Conservation (phyloP, 768 basidiomycete species). For the Leccinum fibrillosum region DNA sequence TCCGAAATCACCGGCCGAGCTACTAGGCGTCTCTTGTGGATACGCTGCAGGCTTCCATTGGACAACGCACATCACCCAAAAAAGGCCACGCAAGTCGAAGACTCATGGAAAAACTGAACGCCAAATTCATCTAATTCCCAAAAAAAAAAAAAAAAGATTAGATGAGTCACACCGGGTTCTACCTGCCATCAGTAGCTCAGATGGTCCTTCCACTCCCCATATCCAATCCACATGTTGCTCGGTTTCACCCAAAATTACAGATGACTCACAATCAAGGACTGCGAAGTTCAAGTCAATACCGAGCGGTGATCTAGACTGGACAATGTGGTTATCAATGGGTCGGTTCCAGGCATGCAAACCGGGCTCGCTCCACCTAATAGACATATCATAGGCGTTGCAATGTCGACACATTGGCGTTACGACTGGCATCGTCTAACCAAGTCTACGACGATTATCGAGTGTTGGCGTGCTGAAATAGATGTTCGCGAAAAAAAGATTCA, state of each 20-base stretch:
- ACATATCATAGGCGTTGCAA: not conserved
- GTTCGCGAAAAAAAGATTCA: not conserved
- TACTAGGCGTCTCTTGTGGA: too few species aligned
- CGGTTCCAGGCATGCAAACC: not conserved
- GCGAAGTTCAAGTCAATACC: not conserved
- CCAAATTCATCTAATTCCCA: too few species aligned
- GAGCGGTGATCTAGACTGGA: not conserved
- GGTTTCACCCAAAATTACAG: not conserved
- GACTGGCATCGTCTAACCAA: not conserved
- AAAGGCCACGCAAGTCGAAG: too few species aligned
- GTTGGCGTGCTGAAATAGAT: not conserved
- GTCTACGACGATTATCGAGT: not conserved
- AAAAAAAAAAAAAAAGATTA: too few species aligned
- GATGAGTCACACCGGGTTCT: too few species aligned
- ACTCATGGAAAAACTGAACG: too few species aligned
- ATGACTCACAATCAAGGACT: not conserved
- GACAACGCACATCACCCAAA: not conserved
- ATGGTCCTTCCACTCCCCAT: too few species aligned
- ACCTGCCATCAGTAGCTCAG: too few species aligned
- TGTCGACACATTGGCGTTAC: not conserved
- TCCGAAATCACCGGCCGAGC: too few species aligned
- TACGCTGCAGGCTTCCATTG: too few species aligned
- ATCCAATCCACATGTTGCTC: not conserved
- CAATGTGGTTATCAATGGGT: conserved; percentile 1
- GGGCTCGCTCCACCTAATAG: conserved; percentile 7